Conservation (phyloP, 176 grass and related monocot genomes). For the Luzula sylvatica region DNA sequence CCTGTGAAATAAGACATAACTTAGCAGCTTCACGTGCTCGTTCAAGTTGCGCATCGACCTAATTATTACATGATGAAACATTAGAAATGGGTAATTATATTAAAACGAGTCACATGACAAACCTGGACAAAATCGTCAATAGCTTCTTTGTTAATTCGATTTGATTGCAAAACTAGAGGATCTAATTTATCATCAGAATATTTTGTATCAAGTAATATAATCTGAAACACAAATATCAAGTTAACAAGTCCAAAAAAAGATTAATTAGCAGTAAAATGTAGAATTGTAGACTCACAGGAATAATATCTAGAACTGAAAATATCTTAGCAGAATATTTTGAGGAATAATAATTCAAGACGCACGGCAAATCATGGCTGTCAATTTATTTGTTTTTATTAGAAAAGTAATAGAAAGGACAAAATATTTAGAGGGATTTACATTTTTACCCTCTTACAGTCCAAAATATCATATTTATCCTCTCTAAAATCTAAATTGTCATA, state of each 20-base stretch:
- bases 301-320: constrained; percentile 45
- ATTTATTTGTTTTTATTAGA: constrained; percentile 11
- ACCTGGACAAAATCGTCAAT: constrained; percentile 56
- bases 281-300: constrained; percentile 52
- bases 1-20: constrained; percentile 52
- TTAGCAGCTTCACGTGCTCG: constrained; percentile 31
- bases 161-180: constrained; percentile 25
- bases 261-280: neutral
- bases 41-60: constrained; percentile 51
- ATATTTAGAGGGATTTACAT: no score
- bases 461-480: no score
- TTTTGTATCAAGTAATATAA: constrained; percentile 40
- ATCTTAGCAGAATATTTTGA: constrained; percentile 46
- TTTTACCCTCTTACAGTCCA: no score
- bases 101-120: constrained; percentile 7
- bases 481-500: no score
- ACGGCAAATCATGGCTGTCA: constrained; percentile 52
- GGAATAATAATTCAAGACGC: constrained; percentile 46
- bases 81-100: neutral
- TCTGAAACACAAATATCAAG: constrained; percentile 17
- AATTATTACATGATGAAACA: neutral
- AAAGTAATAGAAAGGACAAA: no score
- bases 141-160: constrained; percentile 44
- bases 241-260: neutral
- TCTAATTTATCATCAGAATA: constrained; percentile 24